These are phyloP conservation scores for Colletotrichum chrysophilum DNA, from an alignment of 2,329 filamentous ascomycete genomes.

Conservation along the genomic window DNA sequence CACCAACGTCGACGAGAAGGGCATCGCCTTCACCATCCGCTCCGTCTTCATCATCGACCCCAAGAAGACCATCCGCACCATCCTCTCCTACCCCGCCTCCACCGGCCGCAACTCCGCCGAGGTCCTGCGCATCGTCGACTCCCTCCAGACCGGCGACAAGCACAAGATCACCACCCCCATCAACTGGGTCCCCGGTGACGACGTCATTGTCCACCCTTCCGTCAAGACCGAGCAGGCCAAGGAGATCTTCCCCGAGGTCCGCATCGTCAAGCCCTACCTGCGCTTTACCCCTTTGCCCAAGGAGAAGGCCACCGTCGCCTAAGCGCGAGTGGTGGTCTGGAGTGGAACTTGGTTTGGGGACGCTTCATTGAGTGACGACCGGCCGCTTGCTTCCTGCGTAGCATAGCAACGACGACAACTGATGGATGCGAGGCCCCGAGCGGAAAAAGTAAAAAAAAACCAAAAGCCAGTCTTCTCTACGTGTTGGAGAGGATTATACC, in stretches of 20 bases:
- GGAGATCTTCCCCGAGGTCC: slow-evolving; percentile 83
- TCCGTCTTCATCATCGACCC: slow-evolving; percentile 96
- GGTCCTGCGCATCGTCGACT: slow-evolving; percentile 80
- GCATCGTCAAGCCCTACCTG: slow-evolving; percentile 74
- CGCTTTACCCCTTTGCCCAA: slow-evolving; percentile 73
- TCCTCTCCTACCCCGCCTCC: slow-evolving; percentile 90
- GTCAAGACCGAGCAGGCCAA: slow-evolving; percentile 86
- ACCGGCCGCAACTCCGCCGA: slow-evolving; percentile 85
- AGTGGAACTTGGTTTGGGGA: slow-evolving; percentile 13
- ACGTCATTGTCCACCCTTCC: slow-evolving; percentile 88
- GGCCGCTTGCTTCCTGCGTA: neutral
- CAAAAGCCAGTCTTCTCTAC: neutral
- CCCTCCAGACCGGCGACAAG: slow-evolving; percentile 84
- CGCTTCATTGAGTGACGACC: slow-evolving; percentile 1
- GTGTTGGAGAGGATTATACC: neutral
- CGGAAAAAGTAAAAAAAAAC: neutral
- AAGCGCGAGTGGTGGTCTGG: slow-evolving; percentile 16
- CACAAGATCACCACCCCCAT: slow-evolving; percentile 88
- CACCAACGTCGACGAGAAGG: slow-evolving; percentile 81
- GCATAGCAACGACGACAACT: neutral
- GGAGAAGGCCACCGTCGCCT: slow-evolving; percentile 47
- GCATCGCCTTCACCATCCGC: slow-evolving; percentile 91
- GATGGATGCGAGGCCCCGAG: neutral
- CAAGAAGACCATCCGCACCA: slow-evolving; percentile 89
- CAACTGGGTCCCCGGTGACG: slow-evolving; percentile 87